Conservation (phyloP, 2,329 filamentous ascomycete species). For the Amesomyces nigricolor region DNA sequence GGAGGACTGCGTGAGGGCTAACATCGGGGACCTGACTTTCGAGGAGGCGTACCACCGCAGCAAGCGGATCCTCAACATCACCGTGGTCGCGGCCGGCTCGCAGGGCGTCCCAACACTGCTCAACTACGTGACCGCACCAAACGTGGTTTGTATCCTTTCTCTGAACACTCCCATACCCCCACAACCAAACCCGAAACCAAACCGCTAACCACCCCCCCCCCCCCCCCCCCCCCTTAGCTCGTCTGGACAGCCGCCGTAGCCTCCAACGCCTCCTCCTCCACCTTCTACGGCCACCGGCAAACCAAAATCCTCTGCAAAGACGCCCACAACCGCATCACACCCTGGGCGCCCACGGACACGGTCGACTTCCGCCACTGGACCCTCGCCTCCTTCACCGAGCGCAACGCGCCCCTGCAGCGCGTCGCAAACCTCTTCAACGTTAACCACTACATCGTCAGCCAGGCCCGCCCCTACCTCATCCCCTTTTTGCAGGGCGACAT, state of each 20-base stretch:
- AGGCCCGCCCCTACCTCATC: constrained; percentile 82
- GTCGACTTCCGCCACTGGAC: constrained; percentile 64
- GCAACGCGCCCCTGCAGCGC: constrained; percentile 59
- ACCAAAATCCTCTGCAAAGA: constrained; percentile 72
- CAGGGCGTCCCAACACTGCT: constrained; percentile 76
- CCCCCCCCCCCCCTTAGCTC: constrained; percentile 45
- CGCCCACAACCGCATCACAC: constrained; percentile 62
- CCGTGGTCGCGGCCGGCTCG: constrained; percentile 68
- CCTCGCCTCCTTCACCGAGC: constrained; percentile 58
- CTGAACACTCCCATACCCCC: too few relatives aligned
- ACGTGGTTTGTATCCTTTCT: constrained; percentile 61
- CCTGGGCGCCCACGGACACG: constrained; percentile 63
- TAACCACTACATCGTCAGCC: constrained; percentile 91
- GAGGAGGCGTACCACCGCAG: constrained; percentile 85
- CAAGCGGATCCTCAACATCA: constrained; percentile 86
- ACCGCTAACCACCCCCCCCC: not conserved
- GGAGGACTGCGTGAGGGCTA: constrained; percentile 76
- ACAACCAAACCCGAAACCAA: not conserved
- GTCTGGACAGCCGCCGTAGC: constrained; percentile 76
- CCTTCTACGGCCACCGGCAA: constrained; percentile 59
- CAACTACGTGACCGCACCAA: constrained; percentile 89
- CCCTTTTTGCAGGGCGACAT: constrained; percentile 79
- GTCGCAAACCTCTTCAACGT: constrained; percentile 84
- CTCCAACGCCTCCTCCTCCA: constrained; percentile 62
- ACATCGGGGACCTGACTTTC: constrained; percentile 86